A percentile compares a stretch with the other conserved stretches of the same genome.
These are phyloP conservation scores for Coffea canephora DNA, from an alignment of 257 asterid genomes.

Conservation along the genomic window DNA sequence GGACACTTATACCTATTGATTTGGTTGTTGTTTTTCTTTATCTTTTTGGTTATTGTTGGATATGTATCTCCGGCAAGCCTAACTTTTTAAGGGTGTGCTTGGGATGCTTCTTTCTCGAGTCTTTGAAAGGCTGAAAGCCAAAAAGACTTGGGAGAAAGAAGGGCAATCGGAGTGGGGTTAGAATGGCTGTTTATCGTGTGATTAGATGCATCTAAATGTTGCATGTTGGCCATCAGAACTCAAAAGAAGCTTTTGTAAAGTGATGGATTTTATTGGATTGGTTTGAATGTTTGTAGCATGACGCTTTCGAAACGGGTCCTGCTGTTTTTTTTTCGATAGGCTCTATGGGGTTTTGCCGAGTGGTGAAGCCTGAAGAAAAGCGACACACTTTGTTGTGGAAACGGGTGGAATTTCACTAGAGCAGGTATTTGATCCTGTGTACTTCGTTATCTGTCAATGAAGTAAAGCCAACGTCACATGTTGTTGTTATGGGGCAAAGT, in stretches of 20 bases:
- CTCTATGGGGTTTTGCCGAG: slow-evolving; percentile 7
- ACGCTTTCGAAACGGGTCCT: slow-evolving; percentile 22
- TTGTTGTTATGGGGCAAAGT: not conserved
- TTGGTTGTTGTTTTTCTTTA: slow-evolving; percentile 13
- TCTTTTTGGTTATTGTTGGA: slow-evolving; percentile 21
- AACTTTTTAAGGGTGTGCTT: slow-evolving; percentile 48
- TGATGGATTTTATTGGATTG: slow-evolving; percentile 36
- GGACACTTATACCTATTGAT: slow-evolving; percentile 22
- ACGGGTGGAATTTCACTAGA: not conserved
- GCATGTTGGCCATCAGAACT: slow-evolving; percentile 30
- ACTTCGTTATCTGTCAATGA: not conserved
- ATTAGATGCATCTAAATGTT: slow-evolving; percentile 43
- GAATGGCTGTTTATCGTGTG: slow-evolving; percentile 34
- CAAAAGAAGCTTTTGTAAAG: slow-evolving; percentile 28
- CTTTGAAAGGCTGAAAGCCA: slow-evolving; percentile 17
- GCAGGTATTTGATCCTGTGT: not conserved
- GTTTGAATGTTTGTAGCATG: slow-evolving; percentile 44
- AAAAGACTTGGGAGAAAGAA: not conserved
- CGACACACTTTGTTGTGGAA: slow-evolving; percentile 5
- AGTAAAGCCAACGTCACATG: not conserved
- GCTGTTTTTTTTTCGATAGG: not conserved
- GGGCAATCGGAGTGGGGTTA: slow-evolving; percentile 9
- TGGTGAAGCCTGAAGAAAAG: slow-evolving; percentile 9
- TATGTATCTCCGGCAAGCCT: slow-evolving; percentile 46
- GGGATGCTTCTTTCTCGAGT: slow-evolving; percentile 23